Evolutionary conservation across 164 flowering plant species (phyloP), one percentile per base, ranked within the genome.

Genomic region (Saururus chinensis): DNA sequence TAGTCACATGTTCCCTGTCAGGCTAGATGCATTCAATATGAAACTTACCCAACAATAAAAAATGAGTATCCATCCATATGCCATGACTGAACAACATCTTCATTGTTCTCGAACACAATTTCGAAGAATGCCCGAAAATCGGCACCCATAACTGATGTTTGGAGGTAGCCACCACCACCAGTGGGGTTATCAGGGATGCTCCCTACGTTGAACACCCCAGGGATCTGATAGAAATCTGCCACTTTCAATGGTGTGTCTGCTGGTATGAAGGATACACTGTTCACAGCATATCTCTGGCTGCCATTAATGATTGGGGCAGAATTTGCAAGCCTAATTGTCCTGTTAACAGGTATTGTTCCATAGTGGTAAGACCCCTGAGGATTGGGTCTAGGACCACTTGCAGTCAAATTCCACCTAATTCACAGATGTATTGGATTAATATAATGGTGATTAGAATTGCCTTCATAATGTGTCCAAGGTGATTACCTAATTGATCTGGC

Each of bases 61-160:
- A 79, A 79, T 51, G 72, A 71, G 35, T 60, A 51, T 25, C 90
- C 90, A 66, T 86, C 92, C 30, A 83, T 68, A 74, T 88, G 92
- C 85, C 85, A 84, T 13, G 90, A 75, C 55, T 88, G 96, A n/a
- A 80, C 45, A 60, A 74, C 55, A 16, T 63, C 64, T 66, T 86
- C 93, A 37, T 68, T 70, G 73, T 87, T 89, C 62, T 89, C 90
- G 75, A 87, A 89, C 41, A 89, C 68, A n/a, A 89, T 77, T 64
- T 89, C 92, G 0, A 78, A 57, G 40, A 62, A 86, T 53, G 82
- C 83, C 62, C 82, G 93, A 7, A 79, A 80, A 19, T 74, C 20
- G 9, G 73, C 37, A 11, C 63, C 69, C 4, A 82, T 20, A 14
- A 89, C 93, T 40, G 86, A 64, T 48, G 81, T 70, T 24, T 76